phyloP scores from a whole-genome alignment of 495 filamentous ascomycete species.

The Podospora tetraspora region DNA sequence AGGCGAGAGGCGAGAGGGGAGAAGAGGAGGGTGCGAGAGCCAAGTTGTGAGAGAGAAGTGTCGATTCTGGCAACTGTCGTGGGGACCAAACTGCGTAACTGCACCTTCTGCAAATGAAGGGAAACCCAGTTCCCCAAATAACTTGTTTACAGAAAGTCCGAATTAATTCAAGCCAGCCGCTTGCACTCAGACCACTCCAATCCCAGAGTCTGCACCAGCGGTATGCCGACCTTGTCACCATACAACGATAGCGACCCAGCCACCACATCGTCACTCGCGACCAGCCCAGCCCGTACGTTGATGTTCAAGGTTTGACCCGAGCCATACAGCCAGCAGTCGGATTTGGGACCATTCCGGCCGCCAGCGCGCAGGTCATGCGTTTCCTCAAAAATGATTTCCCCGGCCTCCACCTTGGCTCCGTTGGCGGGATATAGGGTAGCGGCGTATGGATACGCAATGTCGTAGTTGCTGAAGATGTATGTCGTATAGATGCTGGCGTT shows the following conservation, averaged over 20 bases:
- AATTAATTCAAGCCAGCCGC: background rate
- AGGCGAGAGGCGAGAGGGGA: constrained; percentile 19
- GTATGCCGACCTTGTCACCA: background rate
- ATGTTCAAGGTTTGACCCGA: too few species aligned
- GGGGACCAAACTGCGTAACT: too few species aligned
- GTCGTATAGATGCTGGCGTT: background rate
- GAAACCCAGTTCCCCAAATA: too few species aligned
- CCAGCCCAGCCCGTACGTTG: too few species aligned
- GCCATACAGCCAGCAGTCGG: background rate
- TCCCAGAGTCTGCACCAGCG: background rate
- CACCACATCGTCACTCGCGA: background rate
- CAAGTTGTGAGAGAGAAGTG: background rate
- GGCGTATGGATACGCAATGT: background rate
- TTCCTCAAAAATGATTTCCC: background rate
- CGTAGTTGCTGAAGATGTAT: background rate
- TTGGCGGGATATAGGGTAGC: background rate
- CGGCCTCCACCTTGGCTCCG: background rate
- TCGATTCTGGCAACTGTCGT: too few species aligned
- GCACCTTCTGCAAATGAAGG: too few species aligned
- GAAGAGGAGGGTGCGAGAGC: background rate
- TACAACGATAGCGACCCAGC: background rate
- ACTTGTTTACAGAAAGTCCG: too few species aligned
- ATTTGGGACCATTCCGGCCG: background rate
- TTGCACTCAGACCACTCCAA: background rate
- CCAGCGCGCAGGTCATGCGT: background rate